These are phyloP conservation scores for Elsinoe arachidis DNA, from an alignment of 2,329 filamentous ascomycete species.

Conservation along the genomic window DNA sequence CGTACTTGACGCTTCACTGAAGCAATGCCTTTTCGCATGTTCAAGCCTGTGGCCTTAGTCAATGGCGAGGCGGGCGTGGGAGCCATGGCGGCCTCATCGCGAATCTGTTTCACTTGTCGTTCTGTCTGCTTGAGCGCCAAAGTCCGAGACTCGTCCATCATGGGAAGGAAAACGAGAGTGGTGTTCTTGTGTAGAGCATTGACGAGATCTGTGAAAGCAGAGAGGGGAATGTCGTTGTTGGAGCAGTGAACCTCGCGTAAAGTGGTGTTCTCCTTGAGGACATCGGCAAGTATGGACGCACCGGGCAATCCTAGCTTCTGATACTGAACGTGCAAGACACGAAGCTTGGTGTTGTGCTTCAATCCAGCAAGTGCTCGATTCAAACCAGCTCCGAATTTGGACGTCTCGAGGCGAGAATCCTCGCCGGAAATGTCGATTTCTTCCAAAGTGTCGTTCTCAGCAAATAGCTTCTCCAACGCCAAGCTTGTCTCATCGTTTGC, in stretches of 20 bases:
- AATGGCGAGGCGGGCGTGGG: constrained; percentile 18
- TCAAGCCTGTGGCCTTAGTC: constrained; percentile 17
- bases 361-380: constrained; percentile 58
- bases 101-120: constrained; percentile 46
- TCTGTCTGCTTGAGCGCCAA: constrained; percentile 53
- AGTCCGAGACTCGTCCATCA: constrained; percentile 53
- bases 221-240: constrained; percentile 63
- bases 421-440: constrained; percentile 64
- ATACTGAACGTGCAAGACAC: constrained; percentile 55
- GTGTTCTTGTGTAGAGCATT: constrained; percentile 60
- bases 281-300: constrained; percentile 59
- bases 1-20: constrained; percentile 25
- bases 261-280: constrained; percentile 55
- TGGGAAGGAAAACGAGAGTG: constrained; percentile 52
- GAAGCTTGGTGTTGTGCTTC: constrained; percentile 54
- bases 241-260: constrained; percentile 61
- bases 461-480: constrained; percentile 54
- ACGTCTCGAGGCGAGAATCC: constrained; percentile 61
- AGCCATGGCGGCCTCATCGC: constrained; percentile 29
- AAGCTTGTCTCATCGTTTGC: constrained; percentile 59
- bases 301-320: constrained; percentile 62
- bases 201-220: constrained; percentile 60
- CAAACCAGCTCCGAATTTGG: constrained; percentile 59
- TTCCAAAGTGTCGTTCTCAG: constrained; percentile 56
- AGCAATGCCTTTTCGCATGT: constrained; percentile 25